Conservation (phyloP, 495 filamentous ascomycete genomes). For the Margaritispora aquatica region DNA sequence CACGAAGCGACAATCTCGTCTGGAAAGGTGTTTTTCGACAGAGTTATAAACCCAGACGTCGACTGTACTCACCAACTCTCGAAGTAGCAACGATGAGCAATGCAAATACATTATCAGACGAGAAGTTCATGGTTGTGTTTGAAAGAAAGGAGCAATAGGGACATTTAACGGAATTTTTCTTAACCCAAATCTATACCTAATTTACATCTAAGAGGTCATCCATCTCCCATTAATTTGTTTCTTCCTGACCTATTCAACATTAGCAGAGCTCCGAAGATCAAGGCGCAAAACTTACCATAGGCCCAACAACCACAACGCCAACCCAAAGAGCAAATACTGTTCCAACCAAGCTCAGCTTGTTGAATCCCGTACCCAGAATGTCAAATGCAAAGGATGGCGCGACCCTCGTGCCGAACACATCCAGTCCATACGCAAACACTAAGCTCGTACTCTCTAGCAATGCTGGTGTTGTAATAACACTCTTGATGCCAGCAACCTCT, state of each 20-base stretch:
- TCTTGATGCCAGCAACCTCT: conserved; percentile 68
- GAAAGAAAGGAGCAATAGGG: no score
- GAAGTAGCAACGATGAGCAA: no score
- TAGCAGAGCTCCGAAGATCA: background rate
- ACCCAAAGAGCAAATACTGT: conserved; percentile 74
- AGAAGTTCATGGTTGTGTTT: no score
- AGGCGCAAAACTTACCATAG: conserved; percentile 61
- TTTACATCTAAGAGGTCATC: conserved; percentile 20
- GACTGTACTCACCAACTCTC: no score
- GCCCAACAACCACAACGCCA: conserved; percentile 70
- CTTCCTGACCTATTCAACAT: conserved; percentile 35
- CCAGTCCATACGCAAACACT: conserved; percentile 81
- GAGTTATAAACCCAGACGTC: no score
- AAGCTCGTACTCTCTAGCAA: conserved; percentile 90
- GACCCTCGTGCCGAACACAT: conserved; percentile 82
- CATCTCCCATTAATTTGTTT: conserved; percentile 49
- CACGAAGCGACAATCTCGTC: no score
- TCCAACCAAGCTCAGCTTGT: conserved; percentile 72
- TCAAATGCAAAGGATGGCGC: conserved; percentile 86
- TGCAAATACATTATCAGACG: no score
- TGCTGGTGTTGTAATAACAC: conserved; percentile 66
- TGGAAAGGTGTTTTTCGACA: no score
- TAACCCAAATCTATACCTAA: conserved; percentile 7
- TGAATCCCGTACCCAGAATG: conserved; percentile 86
- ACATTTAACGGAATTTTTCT: no score